Evolutionary conservation across 2,329 filamentous ascomycete genomes (phyloP).

Genomic region (Colletotrichum magnum): DNA sequence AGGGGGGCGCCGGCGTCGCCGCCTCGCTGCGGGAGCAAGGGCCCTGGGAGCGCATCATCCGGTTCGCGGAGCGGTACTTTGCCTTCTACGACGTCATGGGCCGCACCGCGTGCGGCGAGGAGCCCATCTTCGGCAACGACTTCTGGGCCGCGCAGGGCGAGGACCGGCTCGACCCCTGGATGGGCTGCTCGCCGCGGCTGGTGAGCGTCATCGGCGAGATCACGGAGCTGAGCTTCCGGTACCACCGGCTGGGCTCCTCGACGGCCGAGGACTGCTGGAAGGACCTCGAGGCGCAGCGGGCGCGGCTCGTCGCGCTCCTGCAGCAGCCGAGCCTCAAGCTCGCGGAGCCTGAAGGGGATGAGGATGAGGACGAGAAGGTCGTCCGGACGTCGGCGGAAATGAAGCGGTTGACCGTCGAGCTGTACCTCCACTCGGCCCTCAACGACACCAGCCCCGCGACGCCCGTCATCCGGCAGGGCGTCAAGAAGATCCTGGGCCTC

Average conservation of each 20-base stretch:
- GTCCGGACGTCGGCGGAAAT: constrained; percentile 55
- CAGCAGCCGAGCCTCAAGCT: constrained; percentile 23
- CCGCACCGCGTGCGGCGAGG: constrained; percentile 59
- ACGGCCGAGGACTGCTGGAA: constrained; percentile 30
- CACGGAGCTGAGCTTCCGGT: constrained; percentile 55
- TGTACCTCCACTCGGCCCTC: constrained; percentile 59
- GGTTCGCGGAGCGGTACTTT: constrained; percentile 57
- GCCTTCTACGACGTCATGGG: constrained; percentile 63
- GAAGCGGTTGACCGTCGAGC: constrained; percentile 56
- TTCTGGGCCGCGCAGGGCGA: constrained; percentile 55
- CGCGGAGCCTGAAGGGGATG: no score
- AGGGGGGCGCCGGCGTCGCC: constrained; percentile 21
- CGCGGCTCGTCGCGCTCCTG: constrained; percentile 18
- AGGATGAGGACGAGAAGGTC: constrained; percentile 47
- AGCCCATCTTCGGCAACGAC: constrained; percentile 57
- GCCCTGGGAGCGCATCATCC: constrained; percentile 41
- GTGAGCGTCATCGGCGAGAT: constrained; percentile 57
- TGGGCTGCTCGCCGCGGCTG: constrained; percentile 59
- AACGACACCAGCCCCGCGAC: constrained; percentile 56
- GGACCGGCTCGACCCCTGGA: constrained; percentile 56
- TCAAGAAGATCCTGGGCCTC: constrained; percentile 52
- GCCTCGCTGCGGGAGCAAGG: constrained; percentile 20
- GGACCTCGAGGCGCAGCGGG: constrained; percentile 33
- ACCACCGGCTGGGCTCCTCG: constrained; percentile 42
- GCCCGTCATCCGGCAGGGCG: constrained; percentile 42